These are phyloP conservation scores for Gossypium turneri DNA, from an alignment of 345 rosid species.

Conservation along the genomic window DNA sequence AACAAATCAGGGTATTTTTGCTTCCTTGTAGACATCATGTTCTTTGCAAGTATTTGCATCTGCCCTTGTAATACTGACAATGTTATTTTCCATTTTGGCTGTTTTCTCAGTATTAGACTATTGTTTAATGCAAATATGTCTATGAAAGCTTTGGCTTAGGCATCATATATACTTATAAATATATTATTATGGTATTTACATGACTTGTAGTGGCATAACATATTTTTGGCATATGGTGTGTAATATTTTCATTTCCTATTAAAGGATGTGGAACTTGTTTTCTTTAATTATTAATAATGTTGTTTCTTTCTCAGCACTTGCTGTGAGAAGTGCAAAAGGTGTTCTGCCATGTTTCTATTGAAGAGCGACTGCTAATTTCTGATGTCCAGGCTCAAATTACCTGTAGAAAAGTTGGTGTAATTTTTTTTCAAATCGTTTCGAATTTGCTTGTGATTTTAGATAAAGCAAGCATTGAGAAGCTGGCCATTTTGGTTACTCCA, in stretches of 20 bases:
- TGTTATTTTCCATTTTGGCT: not conserved
- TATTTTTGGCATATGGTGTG: not conserved
- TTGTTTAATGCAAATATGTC: not conserved
- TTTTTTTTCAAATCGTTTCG: slow-evolving; percentile 2
- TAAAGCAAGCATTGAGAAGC: slow-evolving; percentile 38
- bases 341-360: slow-evolving; percentile 72
- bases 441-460: slow-evolving; percentile 39
- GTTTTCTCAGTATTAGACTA: not conserved
- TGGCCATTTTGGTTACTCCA: not conserved
- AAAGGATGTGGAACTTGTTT: not conserved
- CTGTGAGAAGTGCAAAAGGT: slow-evolving; percentile 78
- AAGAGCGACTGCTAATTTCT: slow-evolving; percentile 57
- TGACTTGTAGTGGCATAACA: not conserved
- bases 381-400: slow-evolving; percentile 46
- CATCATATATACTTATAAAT: not conserved
- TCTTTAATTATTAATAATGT: not conserved
- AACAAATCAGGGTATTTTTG: slow-evolving; percentile 61
- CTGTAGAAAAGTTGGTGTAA: slow-evolving; percentile 1
- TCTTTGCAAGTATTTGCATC: slow-evolving; percentile 61
- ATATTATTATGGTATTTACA: not conserved
- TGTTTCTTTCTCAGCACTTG: slow-evolving; percentile 48
- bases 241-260: not conserved
- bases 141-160: not conserved
- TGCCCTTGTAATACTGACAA: not conserved
- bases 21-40: slow-evolving; percentile 85